A percentile compares a stretch with the other conserved stretches of the same genome.
phyloP scores from a whole-genome alignment of 2,329 filamentous ascomycete species.

The Neurospora crassa region DNA sequence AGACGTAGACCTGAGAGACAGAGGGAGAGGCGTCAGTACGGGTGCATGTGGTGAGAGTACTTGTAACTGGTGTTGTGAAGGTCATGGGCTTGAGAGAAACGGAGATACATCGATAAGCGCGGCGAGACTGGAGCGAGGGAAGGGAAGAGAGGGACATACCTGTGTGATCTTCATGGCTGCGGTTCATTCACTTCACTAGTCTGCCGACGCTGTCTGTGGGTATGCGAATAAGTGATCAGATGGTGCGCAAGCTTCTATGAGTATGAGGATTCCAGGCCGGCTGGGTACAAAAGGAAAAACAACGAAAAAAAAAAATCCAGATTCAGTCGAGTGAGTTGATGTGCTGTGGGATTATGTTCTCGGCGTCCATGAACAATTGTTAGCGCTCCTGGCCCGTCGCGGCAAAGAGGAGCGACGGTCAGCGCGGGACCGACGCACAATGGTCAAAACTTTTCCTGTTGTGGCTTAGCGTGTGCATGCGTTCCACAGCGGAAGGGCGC shows the following conservation, averaged over 20 bases:
- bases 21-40: not conserved
- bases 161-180: constrained; percentile 15
- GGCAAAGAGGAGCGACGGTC: not conserved
- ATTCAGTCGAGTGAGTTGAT: not conserved
- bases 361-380: not conserved
- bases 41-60: not conserved
- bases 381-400: not conserved
- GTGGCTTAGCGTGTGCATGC: not conserved
- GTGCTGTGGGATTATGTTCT: not conserved
- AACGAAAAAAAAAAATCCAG: no score
- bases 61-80: not conserved
- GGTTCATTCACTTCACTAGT: not conserved
- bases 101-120: not conserved
- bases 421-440: not conserved
- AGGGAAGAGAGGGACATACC: constrained; percentile 4
- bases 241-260: not conserved
- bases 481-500: not conserved
- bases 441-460: not conserved
- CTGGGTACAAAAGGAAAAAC: not conserved
- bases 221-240: not conserved
- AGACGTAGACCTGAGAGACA: constrained; percentile 50
- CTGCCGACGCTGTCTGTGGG: not conserved
- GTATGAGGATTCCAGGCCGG: not conserved
- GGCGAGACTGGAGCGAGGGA: not conserved
- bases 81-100: not conserved